phyloP scores from a whole-genome alignment of 108 stramenopile genomes.

The Craspedostauros australis region DNA sequence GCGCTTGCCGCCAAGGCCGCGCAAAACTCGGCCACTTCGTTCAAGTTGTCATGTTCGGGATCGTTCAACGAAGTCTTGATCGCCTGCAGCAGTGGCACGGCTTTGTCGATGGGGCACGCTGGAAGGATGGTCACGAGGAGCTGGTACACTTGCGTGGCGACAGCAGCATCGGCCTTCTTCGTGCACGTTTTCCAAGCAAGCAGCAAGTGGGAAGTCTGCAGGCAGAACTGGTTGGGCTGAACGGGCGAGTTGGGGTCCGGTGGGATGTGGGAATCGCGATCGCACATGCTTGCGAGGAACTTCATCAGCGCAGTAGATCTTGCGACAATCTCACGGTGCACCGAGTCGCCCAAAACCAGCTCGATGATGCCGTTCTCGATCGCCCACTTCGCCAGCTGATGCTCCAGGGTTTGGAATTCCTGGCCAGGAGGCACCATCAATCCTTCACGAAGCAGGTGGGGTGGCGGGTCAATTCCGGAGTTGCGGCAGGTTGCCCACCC shows the following conservation, averaged over 20 bases:
- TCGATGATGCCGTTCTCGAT: conserved; percentile 81
- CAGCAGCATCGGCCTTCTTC: conserved; percentile 69
- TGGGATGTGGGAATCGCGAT: conserved; percentile 18
- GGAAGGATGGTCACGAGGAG: conserved; percentile 77
- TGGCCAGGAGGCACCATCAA: conserved; percentile 70
- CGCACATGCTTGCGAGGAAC: conserved; percentile 80
- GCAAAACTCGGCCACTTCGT: conserved; percentile 80
- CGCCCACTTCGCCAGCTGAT: conserved; percentile 77
- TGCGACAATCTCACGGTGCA: conserved; percentile 78
- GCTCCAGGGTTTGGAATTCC: conserved; percentile 70
- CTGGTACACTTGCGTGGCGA: conserved; percentile 75
- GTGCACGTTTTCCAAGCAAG: conserved; percentile 85
- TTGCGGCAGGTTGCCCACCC: conserved; percentile 83
- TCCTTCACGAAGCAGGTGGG: conserved; percentile 49
- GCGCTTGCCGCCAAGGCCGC: conserved; percentile 57
- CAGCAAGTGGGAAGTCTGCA: conserved; percentile 64
- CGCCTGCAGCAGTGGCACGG: conserved; percentile 70
- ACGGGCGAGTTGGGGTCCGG: background rate
- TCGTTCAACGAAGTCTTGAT: conserved; percentile 41
- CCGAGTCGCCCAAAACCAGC: conserved; percentile 69
- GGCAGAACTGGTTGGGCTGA: conserved; percentile 57
- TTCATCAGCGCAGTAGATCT: conserved; percentile 67
- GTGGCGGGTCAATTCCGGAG: conserved; percentile 74
- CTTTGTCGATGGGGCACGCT: conserved; percentile 53
- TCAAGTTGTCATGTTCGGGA: conserved; percentile 37